These are phyloP conservation scores for Xylaria acuta DNA, from an alignment of 495 filamentous ascomycete species.

Conservation along the genomic window DNA sequence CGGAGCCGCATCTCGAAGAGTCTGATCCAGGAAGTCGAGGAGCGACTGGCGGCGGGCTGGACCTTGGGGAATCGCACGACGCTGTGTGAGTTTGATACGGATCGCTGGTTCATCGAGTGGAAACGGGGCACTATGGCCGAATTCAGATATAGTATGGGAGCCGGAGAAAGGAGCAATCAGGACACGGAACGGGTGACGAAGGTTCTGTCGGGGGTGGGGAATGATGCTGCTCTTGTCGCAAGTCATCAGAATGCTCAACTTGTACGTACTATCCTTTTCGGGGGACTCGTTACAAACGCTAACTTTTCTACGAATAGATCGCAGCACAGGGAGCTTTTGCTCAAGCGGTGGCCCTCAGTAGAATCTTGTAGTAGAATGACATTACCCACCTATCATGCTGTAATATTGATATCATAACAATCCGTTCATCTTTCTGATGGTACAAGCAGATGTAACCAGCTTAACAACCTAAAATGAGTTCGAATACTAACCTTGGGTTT, in stretches of 20 bases:
- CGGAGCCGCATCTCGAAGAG: background rate
- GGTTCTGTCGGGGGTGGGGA: background rate
- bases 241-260: constrained; percentile 13
- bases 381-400: background rate
- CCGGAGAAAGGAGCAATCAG: constrained; percentile 1
- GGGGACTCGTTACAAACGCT: background rate
- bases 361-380: background rate
- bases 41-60: constrained; percentile 14
- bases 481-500: too few relatives aligned
- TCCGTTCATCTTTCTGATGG: too few relatives aligned
- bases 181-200: constrained; percentile 6
- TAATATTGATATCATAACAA: too few relatives aligned
- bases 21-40: constrained; percentile 1
- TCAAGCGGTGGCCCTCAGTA: background rate
- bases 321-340: background rate
- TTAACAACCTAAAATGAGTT: too few relatives aligned
- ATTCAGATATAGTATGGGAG: constrained; percentile 9
- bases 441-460: too few relatives aligned
- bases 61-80: constrained; percentile 10
- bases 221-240: constrained; percentile 13
- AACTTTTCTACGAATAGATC: background rate
- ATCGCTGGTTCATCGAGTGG: constrained; percentile 20
- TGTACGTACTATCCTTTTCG: background rate
- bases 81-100: constrained; percentile 2
- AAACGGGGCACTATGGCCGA: constrained; percentile 12